These are phyloP conservation scores for Blastocystis sp. DNA, from an alignment of 352 stramenopile genomes.

Conservation along the genomic window DNA sequence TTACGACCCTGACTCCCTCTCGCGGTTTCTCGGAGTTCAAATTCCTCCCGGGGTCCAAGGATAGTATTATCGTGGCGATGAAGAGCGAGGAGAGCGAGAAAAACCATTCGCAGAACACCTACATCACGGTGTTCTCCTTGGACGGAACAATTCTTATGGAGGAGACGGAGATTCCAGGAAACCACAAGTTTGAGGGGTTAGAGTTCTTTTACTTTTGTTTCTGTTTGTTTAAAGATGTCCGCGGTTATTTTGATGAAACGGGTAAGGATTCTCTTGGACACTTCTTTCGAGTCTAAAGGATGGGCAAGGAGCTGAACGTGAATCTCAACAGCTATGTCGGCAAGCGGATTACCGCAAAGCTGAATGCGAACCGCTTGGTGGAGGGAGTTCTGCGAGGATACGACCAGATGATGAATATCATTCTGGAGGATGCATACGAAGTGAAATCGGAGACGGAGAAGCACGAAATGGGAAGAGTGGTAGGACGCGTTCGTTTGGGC, in stretches of 20 bases:
- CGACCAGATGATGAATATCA: conserved; percentile 80
- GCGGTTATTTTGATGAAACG: conserved; percentile 5
- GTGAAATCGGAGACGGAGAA: conserved; percentile 55
- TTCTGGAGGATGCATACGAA: conserved; percentile 73
- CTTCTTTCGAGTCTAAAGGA: background rate
- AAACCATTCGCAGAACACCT: conserved; percentile 68
- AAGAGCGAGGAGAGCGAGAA: conserved; percentile 81
- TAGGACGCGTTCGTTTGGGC: background rate
- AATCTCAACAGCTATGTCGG: conserved; percentile 78
- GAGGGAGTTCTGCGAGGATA: conserved; percentile 74
- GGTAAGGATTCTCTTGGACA: background rate
- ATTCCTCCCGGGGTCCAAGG: conserved; percentile 76
- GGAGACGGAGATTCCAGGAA: conserved; percentile 76
- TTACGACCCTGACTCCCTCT: conserved; percentile 72
- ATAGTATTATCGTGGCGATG: conserved; percentile 78
- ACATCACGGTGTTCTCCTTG: conserved; percentile 81
- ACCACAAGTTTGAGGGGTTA: conserved; percentile 81
- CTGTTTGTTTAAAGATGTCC: conserved; percentile 2
- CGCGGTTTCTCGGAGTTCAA: conserved; percentile 85
- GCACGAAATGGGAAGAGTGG: conserved; percentile 53
- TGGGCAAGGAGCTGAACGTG: conserved; percentile 39
- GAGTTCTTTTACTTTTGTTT: conserved; percentile 66
- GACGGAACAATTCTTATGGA: conserved; percentile 75
- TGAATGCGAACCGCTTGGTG: conserved; percentile 76
- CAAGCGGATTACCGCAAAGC: conserved; percentile 74